Evolutionary conservation across 805 yeast genomes (phyloP).

Genomic region (Pachysolen tannophilus): DNA sequence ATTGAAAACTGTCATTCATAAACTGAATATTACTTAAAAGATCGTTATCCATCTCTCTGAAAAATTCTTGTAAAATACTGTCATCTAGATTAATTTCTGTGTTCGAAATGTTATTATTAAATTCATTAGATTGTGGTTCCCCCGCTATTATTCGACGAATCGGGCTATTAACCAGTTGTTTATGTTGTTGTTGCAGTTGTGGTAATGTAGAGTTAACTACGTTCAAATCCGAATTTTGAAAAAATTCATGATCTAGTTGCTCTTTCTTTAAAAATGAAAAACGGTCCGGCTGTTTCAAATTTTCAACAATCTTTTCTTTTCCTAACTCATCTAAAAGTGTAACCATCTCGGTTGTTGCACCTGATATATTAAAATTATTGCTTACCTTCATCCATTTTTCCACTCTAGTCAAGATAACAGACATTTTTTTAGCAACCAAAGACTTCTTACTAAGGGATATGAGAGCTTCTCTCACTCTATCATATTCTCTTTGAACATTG

Average conservation of each 20-base stretch:
- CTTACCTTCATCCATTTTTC: conserved; percentile 32
- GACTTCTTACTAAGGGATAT: conserved; percentile 16
- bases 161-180: too few species aligned
- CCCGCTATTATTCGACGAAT: too few species aligned
- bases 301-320: conserved; percentile 36
- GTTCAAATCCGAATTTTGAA: too few species aligned
- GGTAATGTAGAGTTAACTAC: too few species aligned
- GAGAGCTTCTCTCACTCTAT: conserved; percentile 18
- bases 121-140: too few species aligned
- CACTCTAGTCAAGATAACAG: conserved; percentile 24
- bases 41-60: conserved; percentile 8
- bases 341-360: conserved; percentile 50
- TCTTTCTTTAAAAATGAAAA: too few species aligned
- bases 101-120: too few species aligned
- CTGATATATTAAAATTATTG: conserved; percentile 31
- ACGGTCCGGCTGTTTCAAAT: conserved; percentile 20
- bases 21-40: conserved; percentile 8
- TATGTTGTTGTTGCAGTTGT: too few species aligned
- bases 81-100: too few species aligned
- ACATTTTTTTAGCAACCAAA: conserved; percentile 26
- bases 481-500: conserved; percentile 23
- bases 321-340: conserved; percentile 46
- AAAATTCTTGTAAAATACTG: too few species aligned
- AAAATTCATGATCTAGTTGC: too few species aligned
- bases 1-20: too few species aligned